Conservation (phyloP, 2,329 filamentous ascomycete species). For the Aspergillus caelatus region DNA sequence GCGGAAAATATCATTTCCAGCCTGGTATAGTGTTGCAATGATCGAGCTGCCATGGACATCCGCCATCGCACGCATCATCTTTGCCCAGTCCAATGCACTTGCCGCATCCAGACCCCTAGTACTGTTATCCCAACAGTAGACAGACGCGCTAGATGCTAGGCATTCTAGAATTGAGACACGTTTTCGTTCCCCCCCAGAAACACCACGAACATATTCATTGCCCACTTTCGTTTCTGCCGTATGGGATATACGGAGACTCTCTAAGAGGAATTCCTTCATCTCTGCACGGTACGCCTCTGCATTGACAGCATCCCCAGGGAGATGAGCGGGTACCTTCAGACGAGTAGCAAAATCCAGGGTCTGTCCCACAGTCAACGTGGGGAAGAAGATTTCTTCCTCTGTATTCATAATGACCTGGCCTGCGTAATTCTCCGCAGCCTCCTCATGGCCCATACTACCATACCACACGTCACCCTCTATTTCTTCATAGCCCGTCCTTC, state of each 20-base stretch:
- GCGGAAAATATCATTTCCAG: constrained; percentile 69
- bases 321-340: constrained; percentile 2
- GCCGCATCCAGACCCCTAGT: constrained; percentile 67
- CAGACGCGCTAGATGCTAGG: constrained; percentile 57
- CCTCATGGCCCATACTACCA: constrained; percentile 12
- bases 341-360: constrained; percentile 47
- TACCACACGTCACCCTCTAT: constrained; percentile 44
- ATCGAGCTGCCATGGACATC: constrained; percentile 54
- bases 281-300: not conserved
- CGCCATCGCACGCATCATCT: constrained; percentile 65
- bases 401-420: constrained; percentile 61
- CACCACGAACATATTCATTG: constrained; percentile 64
- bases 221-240: constrained; percentile 62
- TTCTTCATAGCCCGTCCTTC: constrained; percentile 58
- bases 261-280: constrained; percentile 3
- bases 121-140: constrained; percentile 68
- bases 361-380: constrained; percentile 51
- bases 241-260: constrained; percentile 3
- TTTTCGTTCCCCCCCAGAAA: constrained; percentile 69
- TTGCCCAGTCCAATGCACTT: constrained; percentile 64
- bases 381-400: constrained; percentile 55
- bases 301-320: not conserved
- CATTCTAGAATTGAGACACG: constrained; percentile 69
- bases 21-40: constrained; percentile 70
- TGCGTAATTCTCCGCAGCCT: constrained; percentile 50